Evolutionary conservation across 768 basidiomycete genomes (phyloP), one percentile per base, ranked within the genome.

Genomic region (Boletus subcaerulescens): DNA sequence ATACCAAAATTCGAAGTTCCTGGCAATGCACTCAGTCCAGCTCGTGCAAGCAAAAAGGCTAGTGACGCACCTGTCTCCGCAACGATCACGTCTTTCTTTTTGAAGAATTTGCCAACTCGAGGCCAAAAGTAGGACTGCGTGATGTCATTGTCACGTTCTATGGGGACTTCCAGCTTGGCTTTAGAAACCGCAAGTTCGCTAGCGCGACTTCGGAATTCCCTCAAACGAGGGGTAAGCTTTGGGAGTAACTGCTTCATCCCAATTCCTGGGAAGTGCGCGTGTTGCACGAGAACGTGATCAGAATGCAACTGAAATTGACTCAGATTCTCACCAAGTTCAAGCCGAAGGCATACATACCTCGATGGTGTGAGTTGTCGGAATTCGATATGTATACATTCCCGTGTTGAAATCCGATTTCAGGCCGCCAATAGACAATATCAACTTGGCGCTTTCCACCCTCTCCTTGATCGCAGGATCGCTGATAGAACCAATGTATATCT

Each of bases 81-180:
- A 42, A 97, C 72, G 54, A 97, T 82, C 33, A 96, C 82, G 70
- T 92, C 92, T 33, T 80, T 75, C 20, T 80, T 71, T 57, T 71
- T 75, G 74, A 94, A 90, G 76, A 92, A 93, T 53, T 77, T 67
- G 10, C 81, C 79, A 12, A 94, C 61, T 32, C 85, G 82, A 2
- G 91, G 89, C 93, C 93, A 96, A 66, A 95, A 81, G 78, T 84
- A 92, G 13, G 79, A 71, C 57, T 96, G 94, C 1, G 85, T 80
- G 65, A 96, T 92, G 9, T 62, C 62, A 13, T 80, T 72, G 52
- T 73, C 68, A 10, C 66, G 69, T 58, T 86, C 83, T n/a, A 76
- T 53, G 0, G 86, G 86, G 0, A 83, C 63, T 13, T 74, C 68
- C 5, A 74, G 61, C 47, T 53, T 61, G 52, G 65, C 74, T 48